These are phyloP conservation scores for Scheffersomyces cryptocercus DNA, from an alignment of 1,139 yeast genomes.

Conservation along the genomic window DNA sequence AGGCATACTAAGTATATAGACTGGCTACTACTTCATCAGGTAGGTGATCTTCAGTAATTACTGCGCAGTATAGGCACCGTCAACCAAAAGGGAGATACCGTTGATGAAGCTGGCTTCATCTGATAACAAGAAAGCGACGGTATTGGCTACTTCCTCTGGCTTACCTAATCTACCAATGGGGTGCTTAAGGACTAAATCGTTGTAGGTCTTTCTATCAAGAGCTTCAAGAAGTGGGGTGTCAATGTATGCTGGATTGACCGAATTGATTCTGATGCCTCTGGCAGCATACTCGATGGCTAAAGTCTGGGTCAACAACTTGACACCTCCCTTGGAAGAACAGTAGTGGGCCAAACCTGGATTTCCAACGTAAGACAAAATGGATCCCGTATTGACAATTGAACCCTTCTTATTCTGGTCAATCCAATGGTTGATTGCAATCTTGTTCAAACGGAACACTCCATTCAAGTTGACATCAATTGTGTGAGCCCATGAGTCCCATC, in stretches of 20 bases:
- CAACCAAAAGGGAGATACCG: not conserved
- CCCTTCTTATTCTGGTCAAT: not conserved
- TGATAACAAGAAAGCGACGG: not conserved
- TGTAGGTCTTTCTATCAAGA: not conserved
- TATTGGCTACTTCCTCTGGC: not conserved
- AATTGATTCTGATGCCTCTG: conserved; percentile 15
- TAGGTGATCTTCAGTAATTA: not conserved
- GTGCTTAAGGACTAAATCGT: not conserved
- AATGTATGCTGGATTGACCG: conserved; percentile 16
- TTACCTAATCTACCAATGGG: not conserved
- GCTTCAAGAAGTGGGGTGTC: not conserved
- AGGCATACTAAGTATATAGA: too few relatives aligned
- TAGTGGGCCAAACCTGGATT: conserved; percentile 4
- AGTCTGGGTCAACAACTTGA: conserved; percentile 12
- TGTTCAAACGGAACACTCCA: not conserved
- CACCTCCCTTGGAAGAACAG: conserved; percentile 15
- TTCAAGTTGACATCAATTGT: not conserved
- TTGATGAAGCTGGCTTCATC: not conserved
- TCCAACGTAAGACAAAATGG: not conserved
- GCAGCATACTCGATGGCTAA: conserved; percentile 14
- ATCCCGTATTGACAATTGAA: not conserved
- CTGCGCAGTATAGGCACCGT: not conserved
- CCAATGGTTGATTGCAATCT: not conserved
- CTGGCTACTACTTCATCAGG: too few relatives aligned
- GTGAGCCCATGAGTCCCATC: not conserved